phyloP scores from a whole-genome alignment of 2,329 filamentous ascomycete species.

The Aotearoamyces nothofagi region DNA sequence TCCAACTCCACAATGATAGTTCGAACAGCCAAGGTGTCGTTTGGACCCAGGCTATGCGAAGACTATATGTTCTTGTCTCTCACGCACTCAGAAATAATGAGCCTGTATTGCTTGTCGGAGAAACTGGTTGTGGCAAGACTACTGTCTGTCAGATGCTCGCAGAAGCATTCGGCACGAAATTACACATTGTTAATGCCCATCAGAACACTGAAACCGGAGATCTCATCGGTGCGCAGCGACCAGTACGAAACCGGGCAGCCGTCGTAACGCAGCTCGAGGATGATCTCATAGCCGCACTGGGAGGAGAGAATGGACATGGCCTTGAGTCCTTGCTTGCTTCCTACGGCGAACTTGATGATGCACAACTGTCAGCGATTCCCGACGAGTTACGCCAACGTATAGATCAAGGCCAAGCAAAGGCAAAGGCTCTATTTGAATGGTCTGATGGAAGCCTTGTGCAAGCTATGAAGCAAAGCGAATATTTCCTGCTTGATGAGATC shows the following conservation, averaged over 20 bases:
- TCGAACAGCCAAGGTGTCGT: conserved; percentile 53
- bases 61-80: conserved; percentile 79
- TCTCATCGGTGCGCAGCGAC: conserved; percentile 86
- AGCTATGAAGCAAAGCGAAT: conserved; percentile 79
- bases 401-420: conserved; percentile 38
- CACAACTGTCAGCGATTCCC: conserved; percentile 20
- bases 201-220: conserved; percentile 97
- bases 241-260: conserved; percentile 69
- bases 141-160: conserved; percentile 89
- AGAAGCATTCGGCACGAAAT: conserved; percentile 56
- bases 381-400: conserved; percentile 22
- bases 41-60: conserved; percentile 90
- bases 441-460: conserved; percentile 84
- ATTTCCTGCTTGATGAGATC: conserved; percentile 94
- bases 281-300: conserved; percentile 38
- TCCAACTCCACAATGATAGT: conserved; percentile 30
- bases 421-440: conserved; percentile 90
- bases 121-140: conserved; percentile 96
- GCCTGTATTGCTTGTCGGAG: conserved; percentile 84
- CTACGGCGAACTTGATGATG: conserved; percentile 29
- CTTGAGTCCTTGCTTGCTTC: conserved; percentile 39
- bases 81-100: conserved; percentile 81
- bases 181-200: conserved; percentile 92
- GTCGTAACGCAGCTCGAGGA: conserved; percentile 49
- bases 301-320: conserved; percentile 23